Percentiles rank a stretch among this genome's conserved stretches.
Evolutionary conservation across 352 stramenopile species (phyloP).

Genomic region (Phytophthora agathidicida): DNA sequence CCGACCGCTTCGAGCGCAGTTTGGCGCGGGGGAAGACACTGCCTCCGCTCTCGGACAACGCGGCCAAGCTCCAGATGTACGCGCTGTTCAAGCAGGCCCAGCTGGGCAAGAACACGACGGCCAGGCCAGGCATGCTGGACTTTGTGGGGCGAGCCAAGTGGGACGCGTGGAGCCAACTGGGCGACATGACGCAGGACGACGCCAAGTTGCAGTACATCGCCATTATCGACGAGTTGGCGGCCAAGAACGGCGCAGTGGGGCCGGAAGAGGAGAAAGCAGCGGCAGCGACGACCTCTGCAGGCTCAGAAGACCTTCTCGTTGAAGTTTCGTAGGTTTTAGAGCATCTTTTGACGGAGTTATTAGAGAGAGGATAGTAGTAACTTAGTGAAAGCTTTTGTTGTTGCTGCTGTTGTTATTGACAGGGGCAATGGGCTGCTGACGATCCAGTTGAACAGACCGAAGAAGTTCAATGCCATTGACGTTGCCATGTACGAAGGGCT

Average conservation of each 20-base stretch:
- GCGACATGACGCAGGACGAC: constrained; percentile 69
- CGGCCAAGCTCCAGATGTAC: constrained; percentile 85
- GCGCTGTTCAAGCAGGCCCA: constrained; percentile 86
- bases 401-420: constrained; percentile 1
- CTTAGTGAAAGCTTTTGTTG: background rate
- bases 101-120: constrained; percentile 59
- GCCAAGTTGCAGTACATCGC: constrained; percentile 76
- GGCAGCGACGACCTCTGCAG: background rate
- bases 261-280: constrained; percentile 9
- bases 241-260: constrained; percentile 39
- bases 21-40: constrained; percentile 73
- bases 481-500: constrained; percentile 85
- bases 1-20: constrained; percentile 62
- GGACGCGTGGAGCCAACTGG: constrained; percentile 78
- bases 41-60: constrained; percentile 74
- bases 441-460: constrained; percentile 80
- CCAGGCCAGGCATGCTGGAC: constrained; percentile 80
- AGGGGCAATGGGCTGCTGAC: constrained; percentile 70
- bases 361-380: no score
- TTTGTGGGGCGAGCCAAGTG: constrained; percentile 86
- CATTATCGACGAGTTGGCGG: constrained; percentile 74
- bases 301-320: constrained; percentile 61
- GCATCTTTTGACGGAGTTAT: no score
- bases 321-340: constrained; percentile 44
- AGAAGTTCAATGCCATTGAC: constrained; percentile 90